Evolutionary conservation across 371 early-diverging fungal genomes (phyloP).

Genomic region (Chytridium lagenaria): DNA sequence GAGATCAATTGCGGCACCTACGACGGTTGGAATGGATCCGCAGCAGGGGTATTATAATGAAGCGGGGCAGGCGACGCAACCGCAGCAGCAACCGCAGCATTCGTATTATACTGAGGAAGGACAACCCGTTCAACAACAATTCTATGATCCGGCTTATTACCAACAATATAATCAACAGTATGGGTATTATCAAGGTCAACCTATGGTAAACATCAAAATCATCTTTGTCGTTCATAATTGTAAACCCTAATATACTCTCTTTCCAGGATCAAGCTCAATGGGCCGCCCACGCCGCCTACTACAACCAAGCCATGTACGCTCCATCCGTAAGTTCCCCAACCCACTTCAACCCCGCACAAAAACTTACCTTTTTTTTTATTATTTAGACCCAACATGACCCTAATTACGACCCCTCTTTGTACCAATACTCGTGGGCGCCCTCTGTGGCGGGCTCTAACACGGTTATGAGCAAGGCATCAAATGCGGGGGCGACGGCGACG

Average conservation of each 20-base stretch:
- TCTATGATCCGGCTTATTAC: conserved; percentile 10
- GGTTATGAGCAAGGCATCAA: no score
- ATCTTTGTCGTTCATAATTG: not conserved
- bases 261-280: not conserved
- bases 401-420: not conserved
- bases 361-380: not conserved
- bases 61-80: not conserved
- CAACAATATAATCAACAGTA: not conserved
- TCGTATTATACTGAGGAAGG: not conserved
- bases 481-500: no score
- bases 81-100: no score
- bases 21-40: no score
- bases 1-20: no score
- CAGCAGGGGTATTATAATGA: not conserved
- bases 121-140: not conserved
- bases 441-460: no score
- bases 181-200: not conserved
- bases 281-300: not conserved
- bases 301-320: not conserved
- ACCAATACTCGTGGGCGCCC: not conserved
- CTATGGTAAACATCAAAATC: not conserved
- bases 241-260: not conserved
- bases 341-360: not conserved
- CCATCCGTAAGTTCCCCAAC: not conserved
- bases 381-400: not conserved